Evolutionary conservation across 2,329 filamentous ascomycete genomes (phyloP), one percentile per base, ranked within the genome.

Genomic region (Didymella segeticola): DNA sequence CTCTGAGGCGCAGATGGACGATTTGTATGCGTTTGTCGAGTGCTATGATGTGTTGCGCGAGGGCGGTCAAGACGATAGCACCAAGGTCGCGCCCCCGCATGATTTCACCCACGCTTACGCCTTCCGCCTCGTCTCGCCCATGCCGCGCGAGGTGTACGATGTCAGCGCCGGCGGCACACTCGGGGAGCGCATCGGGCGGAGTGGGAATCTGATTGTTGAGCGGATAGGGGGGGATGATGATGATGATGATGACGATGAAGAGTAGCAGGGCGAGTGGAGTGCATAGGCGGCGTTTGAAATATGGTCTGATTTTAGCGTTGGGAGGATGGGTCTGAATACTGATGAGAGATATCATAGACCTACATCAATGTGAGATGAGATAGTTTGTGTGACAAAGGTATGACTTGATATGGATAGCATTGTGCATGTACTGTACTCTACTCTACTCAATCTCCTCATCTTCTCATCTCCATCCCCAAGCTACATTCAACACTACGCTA

Each of bases 21-120:
- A 97, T 67, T 78, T 99, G 5, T 98, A 98, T 74, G 95, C 93
- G 0, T 97, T 96, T 76, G 92, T 98, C 2, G 95, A 99, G 70
- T 98, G 93, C 76, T 88, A 92, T 71, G 34, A 47, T 5, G 17
- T 23, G 0, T 3, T 46, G 11, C 26, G 4, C 17, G 25, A 26
- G 25, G 10, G 10, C 25, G 10, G 25, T 26, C 5, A 26, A 10
- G 25, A 26, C 5, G 10, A 26, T 10, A 26, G 25, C 25, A 10
- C 25, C 25, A 26, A 5, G 5, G 5, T 10, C 25, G 10, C 25
- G 75, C 85, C 63, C 91, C 91, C 0, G 78, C 82, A 19, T 84
- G 19, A 78, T 11, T 98, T 95, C 70, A 80, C 87, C 61, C 93
- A 98, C 72, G 80, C 87, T 63, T 99, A 95, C 77, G 78, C 78